Evolutionary conservation across 805 yeast genomes (phyloP), one percentile per base, ranked within the genome.

Genomic region (Priceomyces carsonii): DNA sequence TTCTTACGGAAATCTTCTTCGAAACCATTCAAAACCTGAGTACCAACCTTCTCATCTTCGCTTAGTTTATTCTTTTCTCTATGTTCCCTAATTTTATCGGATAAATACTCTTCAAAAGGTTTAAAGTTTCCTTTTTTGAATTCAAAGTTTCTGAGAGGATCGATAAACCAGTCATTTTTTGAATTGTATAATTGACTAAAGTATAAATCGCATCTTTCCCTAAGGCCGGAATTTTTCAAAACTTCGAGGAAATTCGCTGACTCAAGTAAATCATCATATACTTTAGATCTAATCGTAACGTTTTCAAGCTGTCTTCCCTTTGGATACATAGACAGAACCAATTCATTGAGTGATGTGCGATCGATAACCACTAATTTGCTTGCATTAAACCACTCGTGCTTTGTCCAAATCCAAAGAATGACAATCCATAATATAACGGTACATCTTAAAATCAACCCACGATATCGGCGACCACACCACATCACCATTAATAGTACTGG

Each of bases 151-250:
- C 39, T 27, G 8, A 32, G 24, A 3, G 55, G 58, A 17, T 47
- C 45, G 8, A 47, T 33, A 4, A 26, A 24, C 48, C 58, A 55
- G 7, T 48, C 32, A 2, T 35, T 12, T 13, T 48, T 42, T 4
- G 21, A n/a, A 4, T 16, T 18, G 23, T 36, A 35, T 12, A 45
- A 24, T 12, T 42, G 39, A n/a, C 48, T 41, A 38, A 56, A 55
- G 37, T 45, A 57, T 6, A 43, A 33, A 17, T 50, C 48, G 46
- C 63, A 57, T 24, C 58, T 39, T n/a, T 45, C 40, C 8, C 36
- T 19, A 25, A 35, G 35, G 6, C 35, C 33, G 8, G 36, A 35
- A n/a, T 38, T 23, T 8, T 34, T 19, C 18, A 49, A 33, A 9
- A 50, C 21, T 8, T 43, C 19, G 10, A 21, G n/a, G 20, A 30